These are phyloP conservation scores for Gastrolobium villosum DNA, from an alignment of 306 rosid species.

Conservation along the genomic window DNA sequence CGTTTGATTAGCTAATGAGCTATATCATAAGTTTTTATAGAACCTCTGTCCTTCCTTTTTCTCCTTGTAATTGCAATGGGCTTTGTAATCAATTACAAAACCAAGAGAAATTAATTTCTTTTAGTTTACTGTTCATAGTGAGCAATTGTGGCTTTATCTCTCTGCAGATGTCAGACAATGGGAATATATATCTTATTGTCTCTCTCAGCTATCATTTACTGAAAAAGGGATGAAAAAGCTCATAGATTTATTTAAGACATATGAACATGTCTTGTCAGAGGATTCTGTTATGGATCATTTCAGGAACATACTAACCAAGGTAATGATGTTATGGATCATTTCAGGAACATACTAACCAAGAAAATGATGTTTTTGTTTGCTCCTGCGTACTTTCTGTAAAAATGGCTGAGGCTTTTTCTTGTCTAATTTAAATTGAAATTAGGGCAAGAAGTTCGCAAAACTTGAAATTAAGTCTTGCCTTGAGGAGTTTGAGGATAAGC, in stretches of 20 bases:
- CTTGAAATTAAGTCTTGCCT: slow-evolving; percentile 79
- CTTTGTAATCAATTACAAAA: slow-evolving; percentile 17
- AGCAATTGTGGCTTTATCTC: slow-evolving; percentile 29
- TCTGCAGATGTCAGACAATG: slow-evolving; percentile 83
- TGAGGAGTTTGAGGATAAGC: slow-evolving; percentile 96
- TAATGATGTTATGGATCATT: slow-evolving; percentile 68
- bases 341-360: slow-evolving; percentile 83
- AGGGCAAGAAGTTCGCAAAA: slow-evolving; percentile 96
- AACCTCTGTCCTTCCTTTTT: background rate
- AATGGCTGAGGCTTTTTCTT: slow-evolving; percentile 28
- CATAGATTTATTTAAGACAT: slow-evolving; percentile 84
- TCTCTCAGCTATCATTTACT: slow-evolving; percentile 92
- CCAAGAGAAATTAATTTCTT: background rate
- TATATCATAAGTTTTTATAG: background rate
- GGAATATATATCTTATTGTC: slow-evolving; percentile 92
- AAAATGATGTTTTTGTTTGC: slow-evolving; percentile 50
- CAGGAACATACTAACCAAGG: slow-evolving; percentile 85
- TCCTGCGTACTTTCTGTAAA: slow-evolving; percentile 32
- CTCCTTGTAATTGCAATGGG: slow-evolving; percentile 7
- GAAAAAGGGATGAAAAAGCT: slow-evolving; percentile 95
- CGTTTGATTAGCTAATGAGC: background rate
- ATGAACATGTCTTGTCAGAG: slow-evolving; percentile 80
- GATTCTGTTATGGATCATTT: slow-evolving; percentile 90
- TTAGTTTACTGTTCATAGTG: slow-evolving; percentile 24
- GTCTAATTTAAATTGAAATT: slow-evolving; percentile 40